These are phyloP conservation scores for Madurella mycetomatis DNA, from an alignment of 2,329 filamentous ascomycete genomes.

Conservation along the genomic window DNA sequence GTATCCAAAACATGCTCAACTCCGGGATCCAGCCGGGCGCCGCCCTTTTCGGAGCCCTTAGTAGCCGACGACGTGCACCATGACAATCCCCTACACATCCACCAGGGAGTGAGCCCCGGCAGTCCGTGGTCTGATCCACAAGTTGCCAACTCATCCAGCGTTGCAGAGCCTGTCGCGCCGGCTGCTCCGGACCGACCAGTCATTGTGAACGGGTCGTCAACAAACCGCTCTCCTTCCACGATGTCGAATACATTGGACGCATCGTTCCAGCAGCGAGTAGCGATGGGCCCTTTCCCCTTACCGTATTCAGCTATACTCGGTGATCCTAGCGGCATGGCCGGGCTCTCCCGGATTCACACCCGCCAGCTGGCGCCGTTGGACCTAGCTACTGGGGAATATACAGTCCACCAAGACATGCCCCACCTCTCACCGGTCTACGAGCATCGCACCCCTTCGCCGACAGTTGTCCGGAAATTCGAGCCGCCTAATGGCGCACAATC, in stretches of 20 bases:
- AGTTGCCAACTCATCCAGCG: constrained; percentile 15
- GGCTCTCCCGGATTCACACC: constrained; percentile 30
- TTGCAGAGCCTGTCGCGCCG: constrained; percentile 27
- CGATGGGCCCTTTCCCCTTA: constrained; percentile 24
- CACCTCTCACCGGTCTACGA: constrained; percentile 72
- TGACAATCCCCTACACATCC: constrained; percentile 37
- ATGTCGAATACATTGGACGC: constrained; percentile 20
- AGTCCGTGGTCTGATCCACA: constrained; percentile 22
- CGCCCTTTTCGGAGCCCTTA: constrained; percentile 25
- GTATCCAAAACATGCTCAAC: constrained; percentile 29
- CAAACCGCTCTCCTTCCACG: constrained; percentile 19
- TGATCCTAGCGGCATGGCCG: constrained; percentile 28
- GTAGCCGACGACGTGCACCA: constrained; percentile 30
- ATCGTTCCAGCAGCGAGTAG: constrained; percentile 32
- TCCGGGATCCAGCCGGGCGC: constrained; percentile 27
- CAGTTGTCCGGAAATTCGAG: constrained; percentile 52
- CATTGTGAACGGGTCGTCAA: constrained; percentile 42
- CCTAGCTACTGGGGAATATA: constrained; percentile 44
- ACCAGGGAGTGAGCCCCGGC: constrained; percentile 30
- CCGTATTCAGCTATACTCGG: constrained; percentile 28
- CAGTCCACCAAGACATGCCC: constrained; percentile 41
- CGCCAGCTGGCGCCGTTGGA: constrained; percentile 52
- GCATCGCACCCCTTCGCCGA: constrained; percentile 66
- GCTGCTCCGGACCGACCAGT: constrained; percentile 41
- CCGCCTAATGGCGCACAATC: constrained; percentile 21